These are phyloP conservation scores for Penicillium simplicissimum DNA, from an alignment of 495 filamentous ascomycete species.

Conservation along the genomic window DNA sequence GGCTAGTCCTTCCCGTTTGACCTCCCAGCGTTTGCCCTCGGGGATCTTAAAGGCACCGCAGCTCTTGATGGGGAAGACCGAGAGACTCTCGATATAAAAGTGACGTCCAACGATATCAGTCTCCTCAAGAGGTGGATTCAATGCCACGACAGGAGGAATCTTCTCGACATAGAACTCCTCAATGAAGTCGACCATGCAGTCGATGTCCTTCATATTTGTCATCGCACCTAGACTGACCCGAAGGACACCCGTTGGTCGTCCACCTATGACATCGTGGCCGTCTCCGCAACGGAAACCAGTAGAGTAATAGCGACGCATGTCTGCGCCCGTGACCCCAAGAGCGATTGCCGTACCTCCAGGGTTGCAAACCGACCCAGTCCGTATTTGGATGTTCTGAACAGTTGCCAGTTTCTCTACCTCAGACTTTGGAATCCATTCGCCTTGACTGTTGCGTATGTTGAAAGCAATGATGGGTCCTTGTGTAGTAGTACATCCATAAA, in stretches of 20 bases:
- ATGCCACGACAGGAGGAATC: slow-evolving; percentile 24
- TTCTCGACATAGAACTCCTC: slow-evolving; percentile 74
- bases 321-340: slow-evolving; percentile 69
- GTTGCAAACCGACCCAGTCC: slow-evolving; percentile 88
- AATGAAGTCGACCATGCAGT: slow-evolving; percentile 68
- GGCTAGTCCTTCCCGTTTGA: slow-evolving; percentile 73
- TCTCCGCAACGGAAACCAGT: slow-evolving; percentile 77
- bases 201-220: slow-evolving; percentile 77
- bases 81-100: slow-evolving; percentile 60
- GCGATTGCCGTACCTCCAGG: slow-evolving; percentile 77
- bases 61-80: slow-evolving; percentile 84
- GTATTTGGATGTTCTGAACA: slow-evolving; percentile 74
- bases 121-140: slow-evolving; percentile 22
- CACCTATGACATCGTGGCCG: slow-evolving; percentile 76
- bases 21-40: slow-evolving; percentile 64
- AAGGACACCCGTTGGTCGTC: slow-evolving; percentile 85
- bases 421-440: slow-evolving; percentile 73
- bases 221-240: slow-evolving; percentile 84
- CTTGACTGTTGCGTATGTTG: slow-evolving; percentile 67
- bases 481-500: slow-evolving; percentile 42
- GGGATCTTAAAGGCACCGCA: slow-evolving; percentile 79
- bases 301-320: slow-evolving; percentile 79
- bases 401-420: slow-evolving; percentile 84
- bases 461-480: slow-evolving; percentile 86
- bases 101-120: slow-evolving; percentile 21